Conservation (phyloP, 176 grass and related monocot species). For the Oryza glaberrima region DNA sequence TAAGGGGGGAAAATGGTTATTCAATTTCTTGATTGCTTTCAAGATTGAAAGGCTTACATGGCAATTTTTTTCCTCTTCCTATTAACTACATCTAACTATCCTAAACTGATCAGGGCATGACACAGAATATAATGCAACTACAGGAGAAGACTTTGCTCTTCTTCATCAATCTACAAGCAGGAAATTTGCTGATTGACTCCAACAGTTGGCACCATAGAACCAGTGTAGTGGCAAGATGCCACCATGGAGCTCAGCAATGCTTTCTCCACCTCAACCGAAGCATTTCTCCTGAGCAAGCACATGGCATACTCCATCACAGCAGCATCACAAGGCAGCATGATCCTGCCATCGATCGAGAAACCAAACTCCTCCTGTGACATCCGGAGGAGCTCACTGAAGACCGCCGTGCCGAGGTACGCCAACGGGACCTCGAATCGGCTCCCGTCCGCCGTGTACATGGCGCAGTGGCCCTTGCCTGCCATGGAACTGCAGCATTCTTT, state of each 20-base stretch:
- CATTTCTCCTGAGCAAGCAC: slow-evolving; percentile 35
- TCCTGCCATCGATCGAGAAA: slow-evolving; percentile 18
- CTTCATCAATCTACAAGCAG: slow-evolving; percentile 20
- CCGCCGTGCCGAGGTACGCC: slow-evolving; percentile 30
- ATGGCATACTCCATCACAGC: slow-evolving; percentile 53
- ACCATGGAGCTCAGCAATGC: slow-evolving; percentile 50
- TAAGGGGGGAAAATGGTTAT: not conserved
- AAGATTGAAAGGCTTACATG: not conserved
- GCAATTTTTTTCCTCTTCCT: not conserved
- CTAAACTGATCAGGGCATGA: not conserved
- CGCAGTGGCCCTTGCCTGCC: slow-evolving; percentile 47
- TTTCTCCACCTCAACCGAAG: slow-evolving; percentile 49
- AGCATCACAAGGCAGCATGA: slow-evolving; percentile 55
- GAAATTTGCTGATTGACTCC: slow-evolving; percentile 4
- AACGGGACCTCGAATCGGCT: slow-evolving; percentile 51
- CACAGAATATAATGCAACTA: not conserved
- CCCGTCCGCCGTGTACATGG: slow-evolving; percentile 42
- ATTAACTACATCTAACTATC: not conserved
- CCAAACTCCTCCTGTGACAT: slow-evolving; percentile 53
- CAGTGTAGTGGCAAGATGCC: not conserved
- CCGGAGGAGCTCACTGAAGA: slow-evolving; percentile 51
- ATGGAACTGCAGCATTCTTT: slow-evolving; percentile 7
- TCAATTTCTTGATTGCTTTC: not conserved
- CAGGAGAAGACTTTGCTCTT: not conserved
- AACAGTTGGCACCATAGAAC: not conserved